A percentile compares a stretch with the other conserved stretches of the same genome.
Conservation (phyloP, 2,329 filamentous ascomycete genomes). For the Aspergillus cejpii region DNA sequence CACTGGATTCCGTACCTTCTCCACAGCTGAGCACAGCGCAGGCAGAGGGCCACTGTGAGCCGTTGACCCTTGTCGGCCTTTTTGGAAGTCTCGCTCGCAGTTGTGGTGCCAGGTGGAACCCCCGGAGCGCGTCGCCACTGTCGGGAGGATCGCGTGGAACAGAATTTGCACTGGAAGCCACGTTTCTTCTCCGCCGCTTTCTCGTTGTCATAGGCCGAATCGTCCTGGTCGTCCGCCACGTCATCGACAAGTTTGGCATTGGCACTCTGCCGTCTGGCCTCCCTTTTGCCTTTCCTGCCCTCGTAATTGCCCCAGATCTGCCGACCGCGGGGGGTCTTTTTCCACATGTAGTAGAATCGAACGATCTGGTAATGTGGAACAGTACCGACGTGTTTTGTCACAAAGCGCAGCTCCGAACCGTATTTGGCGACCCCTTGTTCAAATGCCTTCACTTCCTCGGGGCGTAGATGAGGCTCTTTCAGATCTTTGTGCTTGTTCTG, state of each 20-base stretch:
- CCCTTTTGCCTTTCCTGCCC: constrained; percentile 83
- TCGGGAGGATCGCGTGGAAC: constrained; percentile 67
- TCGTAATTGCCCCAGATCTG: constrained; percentile 87
- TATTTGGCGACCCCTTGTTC: constrained; percentile 86
- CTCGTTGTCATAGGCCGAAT: constrained; percentile 88
- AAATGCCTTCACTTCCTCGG: constrained; percentile 78
- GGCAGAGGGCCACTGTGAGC: constrained; percentile 75
- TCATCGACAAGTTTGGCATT: constrained; percentile 79
- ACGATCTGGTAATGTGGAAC: constrained; percentile 74
- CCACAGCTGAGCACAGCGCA: constrained; percentile 88
- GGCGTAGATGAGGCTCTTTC: constrained; percentile 73
- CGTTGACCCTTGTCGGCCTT: constrained; percentile 71
- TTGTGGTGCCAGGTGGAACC: constrained; percentile 61
- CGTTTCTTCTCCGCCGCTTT: constrained; percentile 76
- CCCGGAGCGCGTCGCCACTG: constrained; percentile 90
- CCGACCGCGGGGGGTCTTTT: constrained; percentile 78
- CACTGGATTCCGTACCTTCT: constrained; percentile 92
- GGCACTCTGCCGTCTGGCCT: constrained; percentile 58
- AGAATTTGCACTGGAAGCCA: constrained; percentile 91
- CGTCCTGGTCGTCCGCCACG: constrained; percentile 83
- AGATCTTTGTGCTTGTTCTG: constrained; percentile 63
- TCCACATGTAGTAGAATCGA: constrained; percentile 96
- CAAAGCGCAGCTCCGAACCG: constrained; percentile 78
- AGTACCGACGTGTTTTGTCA: constrained; percentile 74
- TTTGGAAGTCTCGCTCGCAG: constrained; percentile 60